These are phyloP conservation scores for Hibiscus tridactylites DNA, from an alignment of 345 rosid genomes.

Conservation along the genomic window DNA sequence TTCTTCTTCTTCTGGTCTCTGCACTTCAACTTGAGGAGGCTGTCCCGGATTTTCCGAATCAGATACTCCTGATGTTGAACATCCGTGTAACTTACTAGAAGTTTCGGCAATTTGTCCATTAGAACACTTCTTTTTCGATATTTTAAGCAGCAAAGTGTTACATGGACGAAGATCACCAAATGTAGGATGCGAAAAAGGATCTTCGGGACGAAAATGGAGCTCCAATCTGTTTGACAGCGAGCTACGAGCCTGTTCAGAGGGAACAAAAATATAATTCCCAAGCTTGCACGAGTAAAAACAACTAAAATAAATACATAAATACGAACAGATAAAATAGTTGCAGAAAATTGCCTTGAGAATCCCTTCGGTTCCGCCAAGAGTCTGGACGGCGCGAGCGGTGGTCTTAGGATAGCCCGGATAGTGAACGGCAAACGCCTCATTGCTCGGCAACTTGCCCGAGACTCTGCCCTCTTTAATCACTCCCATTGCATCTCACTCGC, in stretches of 20 bases:
- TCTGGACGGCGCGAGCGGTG: slow-evolving; percentile 55
- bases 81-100: neutral
- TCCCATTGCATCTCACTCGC: slow-evolving; percentile 39
- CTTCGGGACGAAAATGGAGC: slow-evolving; percentile 85
- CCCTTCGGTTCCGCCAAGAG: slow-evolving; percentile 76
- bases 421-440: slow-evolving; percentile 56
- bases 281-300: neutral
- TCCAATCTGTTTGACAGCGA: slow-evolving; percentile 53
- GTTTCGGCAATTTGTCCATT: slow-evolving; percentile 18
- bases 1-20: slow-evolving; percentile 22
- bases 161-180: slow-evolving; percentile 55
- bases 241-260: slow-evolving; percentile 45
- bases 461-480: slow-evolving; percentile 57
- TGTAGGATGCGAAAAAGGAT: slow-evolving; percentile 76
- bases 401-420: slow-evolving; percentile 88
- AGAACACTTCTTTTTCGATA: slow-evolving; percentile 35
- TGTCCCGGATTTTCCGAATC: slow-evolving; percentile 4
- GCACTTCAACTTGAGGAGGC: slow-evolving; percentile 14
- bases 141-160: slow-evolving; percentile 46
- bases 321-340: neutral
- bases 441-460: slow-evolving; percentile 54
- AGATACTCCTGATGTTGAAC: slow-evolving; percentile 11
- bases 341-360: slow-evolving; percentile 36
- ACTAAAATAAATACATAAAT: neutral
- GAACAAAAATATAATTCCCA: neutral